These are phyloP conservation scores for Quercus variabilis DNA, from an alignment of 306 rosid species.

Conservation along the genomic window DNA sequence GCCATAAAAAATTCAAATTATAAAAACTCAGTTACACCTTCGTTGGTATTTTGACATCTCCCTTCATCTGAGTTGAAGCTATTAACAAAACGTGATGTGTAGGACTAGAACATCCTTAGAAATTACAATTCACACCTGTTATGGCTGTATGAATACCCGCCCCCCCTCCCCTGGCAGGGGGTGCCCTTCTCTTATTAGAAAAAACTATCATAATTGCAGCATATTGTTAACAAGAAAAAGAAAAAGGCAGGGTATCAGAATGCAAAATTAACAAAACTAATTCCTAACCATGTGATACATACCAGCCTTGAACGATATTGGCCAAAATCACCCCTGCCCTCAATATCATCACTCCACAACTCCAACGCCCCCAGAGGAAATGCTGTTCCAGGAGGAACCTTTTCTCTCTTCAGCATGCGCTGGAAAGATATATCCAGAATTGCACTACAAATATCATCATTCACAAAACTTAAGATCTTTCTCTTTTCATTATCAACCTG, in stretches of 20 bases:
- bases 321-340: slow-evolving; percentile 81
- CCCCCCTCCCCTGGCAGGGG: no score
- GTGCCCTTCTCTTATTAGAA: background rate
- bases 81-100: background rate
- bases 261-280: background rate
- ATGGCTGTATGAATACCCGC: background rate
- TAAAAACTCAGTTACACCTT: background rate
- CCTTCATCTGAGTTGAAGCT: background rate
- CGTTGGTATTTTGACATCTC: background rate
- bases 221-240: background rate
- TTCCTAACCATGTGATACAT: slow-evolving; percentile 21
- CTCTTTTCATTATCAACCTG: slow-evolving; percentile 53
- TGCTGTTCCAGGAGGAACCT: slow-evolving; percentile 54
- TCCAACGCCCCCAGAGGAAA: slow-evolving; percentile 65
- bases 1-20: background rate
- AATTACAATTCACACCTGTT: background rate
- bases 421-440: slow-evolving; percentile 81
- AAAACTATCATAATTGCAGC: background rate
- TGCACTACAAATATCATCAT: slow-evolving; percentile 57
- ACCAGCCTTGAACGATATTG: slow-evolving; percentile 92
- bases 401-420: slow-evolving; percentile 82
- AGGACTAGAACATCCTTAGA: background rate
- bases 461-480: slow-evolving; percentile 53
- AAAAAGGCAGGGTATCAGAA: slow-evolving; percentile 7
- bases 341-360: slow-evolving; percentile 93